Evolutionary conservation across 495 filamentous ascomycete species (phyloP).

Genomic region (Tuber microsphaerosporum): DNA sequence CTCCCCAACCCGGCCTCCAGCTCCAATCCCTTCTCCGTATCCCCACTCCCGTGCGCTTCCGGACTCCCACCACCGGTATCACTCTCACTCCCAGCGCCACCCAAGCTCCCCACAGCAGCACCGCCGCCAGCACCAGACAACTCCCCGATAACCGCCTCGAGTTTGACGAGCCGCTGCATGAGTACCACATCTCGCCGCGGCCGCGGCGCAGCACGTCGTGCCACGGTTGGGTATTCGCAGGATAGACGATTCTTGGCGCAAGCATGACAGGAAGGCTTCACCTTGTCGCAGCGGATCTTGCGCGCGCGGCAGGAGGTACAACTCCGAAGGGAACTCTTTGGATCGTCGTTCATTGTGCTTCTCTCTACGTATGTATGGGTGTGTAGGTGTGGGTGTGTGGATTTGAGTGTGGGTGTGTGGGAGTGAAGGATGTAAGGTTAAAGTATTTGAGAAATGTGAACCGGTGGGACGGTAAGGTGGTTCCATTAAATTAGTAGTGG

Average conservation of each 20-base stretch:
- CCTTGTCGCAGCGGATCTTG: constrained; percentile 44
- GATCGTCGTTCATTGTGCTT: not conserved
- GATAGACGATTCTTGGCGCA: constrained; percentile 29
- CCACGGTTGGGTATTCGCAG: constrained; percentile 36
- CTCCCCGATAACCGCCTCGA: constrained; percentile 27
- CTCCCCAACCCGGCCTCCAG: constrained; percentile 25
- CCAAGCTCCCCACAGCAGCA: not conserved
- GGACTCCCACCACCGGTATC: not conserved
- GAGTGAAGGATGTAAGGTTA: not conserved
- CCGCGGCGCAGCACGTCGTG: constrained; percentile 20
- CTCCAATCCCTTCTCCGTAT: constrained; percentile 6
- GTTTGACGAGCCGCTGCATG: constrained; percentile 28
- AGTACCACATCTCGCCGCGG: constrained; percentile 29
- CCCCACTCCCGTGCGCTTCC: not conserved
- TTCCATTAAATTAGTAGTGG: too few species aligned
- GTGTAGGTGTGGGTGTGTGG: not conserved
- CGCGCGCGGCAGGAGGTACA: constrained; percentile 42
- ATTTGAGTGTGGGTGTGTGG: not conserved
- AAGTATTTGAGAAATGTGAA: not conserved
- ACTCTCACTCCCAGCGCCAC: not conserved
- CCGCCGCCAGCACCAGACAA: constrained; percentile 10
- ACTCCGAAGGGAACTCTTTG: constrained; percentile 12
- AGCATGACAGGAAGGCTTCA: constrained; percentile 39
- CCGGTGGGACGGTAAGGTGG: too few species aligned
- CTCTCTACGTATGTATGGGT: not conserved